Base-by-base conservation (phyloP, 2,329 filamentous ascomycete genomes). In the Alternaria rosae region DNA sequence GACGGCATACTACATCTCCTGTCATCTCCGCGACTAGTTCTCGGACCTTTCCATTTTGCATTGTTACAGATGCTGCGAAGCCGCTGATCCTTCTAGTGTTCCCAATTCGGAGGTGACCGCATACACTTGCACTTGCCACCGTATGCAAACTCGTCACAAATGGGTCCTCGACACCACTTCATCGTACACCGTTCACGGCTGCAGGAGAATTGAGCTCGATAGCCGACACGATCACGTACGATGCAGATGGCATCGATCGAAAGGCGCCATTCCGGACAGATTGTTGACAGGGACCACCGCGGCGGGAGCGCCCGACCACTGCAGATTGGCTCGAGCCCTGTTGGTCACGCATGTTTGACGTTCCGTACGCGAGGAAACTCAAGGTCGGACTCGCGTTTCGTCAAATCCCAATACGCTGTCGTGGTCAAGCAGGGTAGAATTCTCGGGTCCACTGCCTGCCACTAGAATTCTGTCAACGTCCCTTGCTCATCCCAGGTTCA, bases 291-390 rank as follows among this genome's bases (percentile, higher is more conserved):
- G 52, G 52, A 56, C 52, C 43, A 60, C 52, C 25, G 35, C 41
- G 43, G 44, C 57, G 57, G 57, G 52, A 60, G 35, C 44, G 38
- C 30, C 57, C 57, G 57, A 47, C 23, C 42, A 17, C 44, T 25
- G 35, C 32, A 17, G 32, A 30, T 21, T 56, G 32, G 35, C 15
- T 41, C 30, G 15, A 55, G 26, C 23, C n/a, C 52, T 51, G 30
- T 51, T n/a, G 30, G 30, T 35, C n/a, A 25, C 57, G 52, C 51
- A 41, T 54, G 50, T 38, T 32, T 54, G 41, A 41, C 25, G n/a
- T 21, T 7, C 28, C 35, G 25, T 20, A 35, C 21, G 42, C 20
- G n/a, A 41, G 26, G 17, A 42, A 23, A 30, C 17, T 9, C 41
- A 54, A 44, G 20, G 15, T 54, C 17, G 25, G 25, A 28, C 25